phyloP scores from a whole-genome alignment of 352 stramenopile genomes.

The Pythium pyrilobum region DNA sequence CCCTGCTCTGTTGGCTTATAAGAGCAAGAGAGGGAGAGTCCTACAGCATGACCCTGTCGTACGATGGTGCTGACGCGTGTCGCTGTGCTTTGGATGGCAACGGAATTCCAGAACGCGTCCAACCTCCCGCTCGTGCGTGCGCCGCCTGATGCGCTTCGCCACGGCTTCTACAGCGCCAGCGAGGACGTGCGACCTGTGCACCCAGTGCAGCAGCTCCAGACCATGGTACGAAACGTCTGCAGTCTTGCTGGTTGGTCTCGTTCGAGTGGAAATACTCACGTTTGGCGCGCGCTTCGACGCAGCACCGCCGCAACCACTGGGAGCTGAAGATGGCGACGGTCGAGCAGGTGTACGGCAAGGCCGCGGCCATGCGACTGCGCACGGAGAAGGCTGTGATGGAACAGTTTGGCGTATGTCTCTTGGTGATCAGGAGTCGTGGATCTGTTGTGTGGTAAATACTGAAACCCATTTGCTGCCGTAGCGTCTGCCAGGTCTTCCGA shows the following conservation, averaged over 20 bases:
- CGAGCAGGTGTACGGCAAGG: conserved; percentile 87
- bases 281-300: too few species aligned
- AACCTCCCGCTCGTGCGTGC: conserved; percentile 81
- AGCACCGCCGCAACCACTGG: conserved; percentile 75
- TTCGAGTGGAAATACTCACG: too few species aligned
- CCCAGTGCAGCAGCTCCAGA: conserved; percentile 81
- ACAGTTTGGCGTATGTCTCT: conserved; percentile 57
- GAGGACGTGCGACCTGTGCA: conserved; percentile 78
- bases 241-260: too few species aligned
- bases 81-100: too few species aligned
- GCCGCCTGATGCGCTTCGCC: conserved; percentile 69
- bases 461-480: conserved; percentile 11
- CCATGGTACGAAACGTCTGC: conserved; percentile 31
- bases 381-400: conserved; percentile 86
- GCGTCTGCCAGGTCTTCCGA: conserved; percentile 79
- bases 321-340: conserved; percentile 87
- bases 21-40: too few species aligned
- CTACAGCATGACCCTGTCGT: too few species aligned
- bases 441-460: neutral
- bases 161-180: conserved; percentile 81
- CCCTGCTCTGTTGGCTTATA: too few species aligned
- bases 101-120: conserved; percentile 42
- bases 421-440: neutral
- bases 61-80: too few species aligned
- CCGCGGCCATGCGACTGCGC: conserved; percentile 82